Evolutionary conservation across 2,329 filamentous ascomycete species (phyloP).

Genomic region (Aspergillus sp.): DNA sequence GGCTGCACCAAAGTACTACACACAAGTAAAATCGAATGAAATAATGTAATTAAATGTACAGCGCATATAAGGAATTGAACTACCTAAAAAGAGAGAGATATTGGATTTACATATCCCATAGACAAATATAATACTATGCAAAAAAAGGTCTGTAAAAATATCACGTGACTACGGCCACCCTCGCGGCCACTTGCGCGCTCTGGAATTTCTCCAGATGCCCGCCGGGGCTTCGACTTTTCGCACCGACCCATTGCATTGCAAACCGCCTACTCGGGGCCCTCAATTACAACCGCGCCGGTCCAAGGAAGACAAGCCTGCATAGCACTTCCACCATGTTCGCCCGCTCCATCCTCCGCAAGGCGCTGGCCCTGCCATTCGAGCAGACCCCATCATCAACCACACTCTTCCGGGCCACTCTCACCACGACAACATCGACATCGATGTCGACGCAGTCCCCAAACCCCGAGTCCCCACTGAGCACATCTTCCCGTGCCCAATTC

Average conservation of each 20-base stretch:
- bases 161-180: conserved; percentile 25
- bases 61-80: no score
- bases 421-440: conserved; percentile 20
- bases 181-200: conserved; percentile 22
- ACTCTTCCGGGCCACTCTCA: conserved; percentile 33
- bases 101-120: no score
- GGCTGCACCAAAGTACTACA: neutral
- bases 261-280: conserved; percentile 7
- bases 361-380: conserved; percentile 22
- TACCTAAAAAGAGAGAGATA: no score
- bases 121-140: no score
- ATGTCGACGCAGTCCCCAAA: conserved; percentile 24
- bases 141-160: neutral
- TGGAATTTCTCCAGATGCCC: conserved; percentile 28
- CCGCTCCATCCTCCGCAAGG: conserved; percentile 26
- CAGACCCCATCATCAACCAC: conserved; percentile 20
- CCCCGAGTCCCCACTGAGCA: conserved; percentile 23
- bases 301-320: conserved; percentile 7
- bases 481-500: conserved; percentile 22
- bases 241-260: conserved; percentile 1
- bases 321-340: conserved; percentile 28
- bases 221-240: conserved; percentile 4
- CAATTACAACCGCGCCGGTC: conserved; percentile 4
- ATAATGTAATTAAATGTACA: no score
- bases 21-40: no score